phyloP scores from a whole-genome alignment of 257 asterid species.

The Paulownia fortunei region DNA sequence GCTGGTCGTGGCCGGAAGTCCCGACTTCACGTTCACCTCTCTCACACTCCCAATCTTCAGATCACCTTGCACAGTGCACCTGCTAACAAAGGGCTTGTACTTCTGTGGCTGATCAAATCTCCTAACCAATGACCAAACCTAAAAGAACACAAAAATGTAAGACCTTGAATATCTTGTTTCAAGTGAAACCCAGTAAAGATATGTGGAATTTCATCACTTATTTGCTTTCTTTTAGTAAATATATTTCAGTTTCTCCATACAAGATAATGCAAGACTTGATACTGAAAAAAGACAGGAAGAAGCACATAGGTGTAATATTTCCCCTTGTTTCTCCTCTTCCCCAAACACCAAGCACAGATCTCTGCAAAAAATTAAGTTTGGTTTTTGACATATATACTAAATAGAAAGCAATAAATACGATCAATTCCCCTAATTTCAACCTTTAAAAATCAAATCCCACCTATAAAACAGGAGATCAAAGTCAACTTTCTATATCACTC shows the following conservation, averaged over 20 bases:
- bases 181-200: background rate
- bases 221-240: background rate
- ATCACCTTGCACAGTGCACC: conserved; percentile 72
- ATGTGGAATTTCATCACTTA: background rate
- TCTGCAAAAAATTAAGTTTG: background rate
- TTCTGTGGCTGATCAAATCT: conserved; percentile 90
- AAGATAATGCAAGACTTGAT: background rate
- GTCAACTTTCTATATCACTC: conserved; percentile 18
- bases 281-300: background rate
- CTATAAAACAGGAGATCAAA: conserved; percentile 1
- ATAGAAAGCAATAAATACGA: conserved; percentile 10
- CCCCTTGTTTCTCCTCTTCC: background rate
- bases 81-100: conserved; percentile 92
- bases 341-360: conserved; percentile 1
- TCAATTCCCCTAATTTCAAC: conserved; percentile 11
- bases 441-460: conserved; percentile 11
- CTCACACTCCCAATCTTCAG: conserved; percentile 86
- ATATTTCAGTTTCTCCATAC: background rate
- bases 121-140: conserved; percentile 98
- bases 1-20: conserved; percentile 98
- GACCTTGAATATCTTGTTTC: background rate
- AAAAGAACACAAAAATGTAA: background rate
- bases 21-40: conserved; percentile 88
- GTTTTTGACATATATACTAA: background rate
- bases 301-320: background rate